phyloP scores from a whole-genome alignment of 1,284 basidiomycete species.

The Cryptococcus sp. region DNA sequence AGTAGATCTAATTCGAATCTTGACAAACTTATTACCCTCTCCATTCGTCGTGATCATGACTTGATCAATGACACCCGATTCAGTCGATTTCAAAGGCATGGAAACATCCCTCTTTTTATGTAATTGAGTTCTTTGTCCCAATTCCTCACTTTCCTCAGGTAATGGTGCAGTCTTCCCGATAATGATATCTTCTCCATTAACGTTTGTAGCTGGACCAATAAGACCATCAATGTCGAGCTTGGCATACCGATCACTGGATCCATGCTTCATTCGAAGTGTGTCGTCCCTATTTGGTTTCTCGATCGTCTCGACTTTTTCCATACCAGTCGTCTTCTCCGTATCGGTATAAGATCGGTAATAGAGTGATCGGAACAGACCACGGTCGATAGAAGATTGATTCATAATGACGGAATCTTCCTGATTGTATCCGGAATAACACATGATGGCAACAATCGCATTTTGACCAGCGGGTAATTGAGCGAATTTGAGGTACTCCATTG shows the following conservation, averaged over 20 bases:
- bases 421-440: constrained; percentile 99
- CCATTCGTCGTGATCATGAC: constrained; percentile 94
- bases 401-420: constrained; percentile 99
- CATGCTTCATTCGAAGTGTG: constrained; percentile 94
- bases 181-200: constrained; percentile 96
- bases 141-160: constrained; percentile 91
- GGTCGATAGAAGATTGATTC: constrained; percentile 98
- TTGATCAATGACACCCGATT: constrained; percentile 96
- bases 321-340: constrained; percentile 93
- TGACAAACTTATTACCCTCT: constrained; percentile 97
- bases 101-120: constrained; percentile 94
- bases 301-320: constrained; percentile 90
- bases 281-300: constrained; percentile 93
- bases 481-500: constrained; percentile 99
- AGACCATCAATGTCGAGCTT: constrained; percentile 96
- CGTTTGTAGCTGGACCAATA: constrained; percentile 91
- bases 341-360: constrained; percentile 99
- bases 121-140: constrained; percentile 86
- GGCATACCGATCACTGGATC: constrained; percentile 74
- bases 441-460: constrained; percentile 96
- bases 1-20: constrained; percentile 91
- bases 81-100: constrained; percentile 94
- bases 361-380: constrained; percentile 95
- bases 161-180: constrained; percentile 99
- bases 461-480: constrained; percentile 95